Evolutionary conservation across 2,329 filamentous ascomycete genomes (phyloP), one percentile per base, ranked within the genome.

Genomic region (Verticillium tricorpus): DNA sequence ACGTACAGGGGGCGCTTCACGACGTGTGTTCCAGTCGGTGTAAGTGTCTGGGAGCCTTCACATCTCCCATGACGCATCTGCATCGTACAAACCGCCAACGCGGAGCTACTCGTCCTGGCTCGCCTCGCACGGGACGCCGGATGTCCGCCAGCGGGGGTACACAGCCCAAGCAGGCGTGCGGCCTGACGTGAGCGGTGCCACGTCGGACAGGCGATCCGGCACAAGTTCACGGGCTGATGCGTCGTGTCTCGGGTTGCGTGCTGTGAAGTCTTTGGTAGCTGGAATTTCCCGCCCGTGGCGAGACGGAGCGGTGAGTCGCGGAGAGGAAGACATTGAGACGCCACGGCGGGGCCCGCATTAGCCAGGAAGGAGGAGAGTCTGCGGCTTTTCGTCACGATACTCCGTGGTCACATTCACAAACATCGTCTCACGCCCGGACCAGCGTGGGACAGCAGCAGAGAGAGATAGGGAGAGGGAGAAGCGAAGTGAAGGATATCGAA

Each of bases 401-500:
- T 6, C 28, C 28, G 28, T 28, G 28, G 28, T 28, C 28, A 28
- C 28, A 28, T 28, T 28, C 28, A 28, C 28, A 28, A 6, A 28
- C 28, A 6, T 28, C 28, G 28, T 28, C 5, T 28, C 28, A 28
- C 28, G 28, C 28, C 28, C 28, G 28, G 28, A 5, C 4, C 28
- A 28, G 4, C 28, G 28, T 28, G 28, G 4, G 28, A 39, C 37
- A 15, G 37, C 5, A 17, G 37, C 37, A 15, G 3, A 25, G 25
- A 25, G 25, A 25, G 25, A 25, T 2, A 15, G 39, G 15, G 5
- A 19, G n/a, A 17, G 9, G 7, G 17, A 6, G 22, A 19, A 52
- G 12, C 14, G 34, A 3, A 52, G 19, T 63, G 64, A 64, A 55
- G 63, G 63, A 61, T 69, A 69, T 70, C 69, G 67, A 65, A 66